Base-by-base conservation (phyloP, 495 filamentous ascomycete genomes). In the Lophiostoma macrostomum region DNA sequence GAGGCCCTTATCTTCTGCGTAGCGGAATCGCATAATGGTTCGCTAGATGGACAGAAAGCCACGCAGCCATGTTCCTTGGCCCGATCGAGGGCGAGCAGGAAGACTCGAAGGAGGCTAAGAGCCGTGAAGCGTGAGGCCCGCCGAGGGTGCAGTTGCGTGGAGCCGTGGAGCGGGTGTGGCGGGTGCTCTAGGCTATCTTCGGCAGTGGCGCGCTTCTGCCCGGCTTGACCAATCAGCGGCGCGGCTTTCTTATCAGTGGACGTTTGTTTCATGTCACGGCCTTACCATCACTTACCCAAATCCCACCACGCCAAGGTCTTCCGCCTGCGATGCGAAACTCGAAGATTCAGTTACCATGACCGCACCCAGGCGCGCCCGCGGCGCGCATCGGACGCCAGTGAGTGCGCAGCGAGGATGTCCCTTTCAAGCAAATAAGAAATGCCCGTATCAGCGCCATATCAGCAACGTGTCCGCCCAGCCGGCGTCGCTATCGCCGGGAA, bases 1-100 rank as follows among this genome's bases (percentile, higher is more conserved):
- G 23, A 29, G 42, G 16, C 16, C 6, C 46, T 50, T 50, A 50
- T 48, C 44, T 50, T 37, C 46, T 50, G 46, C 29, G 46, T 37
- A 16, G 46, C 24, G 30, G 11, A 37, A 3, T 50, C 46, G 46
- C 46, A 50, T 50, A 50, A 50, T 50, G 32, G 46, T 50, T 50
- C 46, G 46, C 11, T 5, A 22, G 7, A 3, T 5, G 14, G 19
- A 8, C 5, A 12, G 5, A 20, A 18, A 37, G 18, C 5, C 19
- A 14, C 22, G 14, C 11, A 18, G 20, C 30, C 31, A 29, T 37
- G 5, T 10, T 28, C 5, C 42, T 45, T 45, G 42, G 42, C 42
- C 12, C 12, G 5, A 4, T 12, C 12, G 5, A 10, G 42, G 24
- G 13, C 18, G n/a, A 4, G 42, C 8, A 12, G 23, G 27, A n/a